Conservation (phyloP, 2,329 filamentous ascomycete genomes). For the Diaporthe ilicicola region DNA sequence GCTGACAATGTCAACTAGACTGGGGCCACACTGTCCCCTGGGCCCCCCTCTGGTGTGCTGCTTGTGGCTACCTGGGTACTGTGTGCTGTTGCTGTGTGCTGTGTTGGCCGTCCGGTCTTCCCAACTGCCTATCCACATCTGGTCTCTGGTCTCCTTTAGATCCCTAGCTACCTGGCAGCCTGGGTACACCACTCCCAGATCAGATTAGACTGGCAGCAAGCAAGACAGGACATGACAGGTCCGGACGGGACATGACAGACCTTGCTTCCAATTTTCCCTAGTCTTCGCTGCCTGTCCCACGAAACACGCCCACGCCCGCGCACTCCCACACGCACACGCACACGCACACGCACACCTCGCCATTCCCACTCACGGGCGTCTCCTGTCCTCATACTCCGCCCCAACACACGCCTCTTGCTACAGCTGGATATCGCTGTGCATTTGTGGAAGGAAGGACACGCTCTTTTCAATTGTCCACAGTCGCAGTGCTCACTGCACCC, state of each 20-base stretch:
- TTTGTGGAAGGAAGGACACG: constrained; percentile 23
- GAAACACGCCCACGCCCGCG: constrained; percentile 5
- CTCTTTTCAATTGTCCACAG: background rate
- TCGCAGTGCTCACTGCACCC: constrained; percentile 3
- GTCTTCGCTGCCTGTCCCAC: constrained; percentile 12
- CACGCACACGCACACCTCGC: background rate
- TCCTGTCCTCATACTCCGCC: constrained; percentile 2
- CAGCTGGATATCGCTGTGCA: background rate
- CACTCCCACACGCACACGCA: background rate
- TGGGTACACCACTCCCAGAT: too few species aligned
- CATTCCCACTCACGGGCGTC: background rate
- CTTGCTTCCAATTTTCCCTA: constrained; percentile 19
- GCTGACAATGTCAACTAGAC: background rate
- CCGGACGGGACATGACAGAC: background rate
- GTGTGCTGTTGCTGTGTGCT: background rate
- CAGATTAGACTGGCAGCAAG: background rate
- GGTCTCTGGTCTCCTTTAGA: constrained; percentile 6
- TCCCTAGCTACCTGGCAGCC: constrained; percentile 6
- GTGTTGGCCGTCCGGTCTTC: background rate
- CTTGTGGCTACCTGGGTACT: background rate
- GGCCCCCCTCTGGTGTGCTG: background rate
- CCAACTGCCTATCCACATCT: background rate
- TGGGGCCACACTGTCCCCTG: background rate
- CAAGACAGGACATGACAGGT: too few species aligned
- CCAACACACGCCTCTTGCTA: background rate